These are phyloP conservation scores for Termitomyces sp. DNA, from an alignment of 768 basidiomycete species.

Conservation along the genomic window DNA sequence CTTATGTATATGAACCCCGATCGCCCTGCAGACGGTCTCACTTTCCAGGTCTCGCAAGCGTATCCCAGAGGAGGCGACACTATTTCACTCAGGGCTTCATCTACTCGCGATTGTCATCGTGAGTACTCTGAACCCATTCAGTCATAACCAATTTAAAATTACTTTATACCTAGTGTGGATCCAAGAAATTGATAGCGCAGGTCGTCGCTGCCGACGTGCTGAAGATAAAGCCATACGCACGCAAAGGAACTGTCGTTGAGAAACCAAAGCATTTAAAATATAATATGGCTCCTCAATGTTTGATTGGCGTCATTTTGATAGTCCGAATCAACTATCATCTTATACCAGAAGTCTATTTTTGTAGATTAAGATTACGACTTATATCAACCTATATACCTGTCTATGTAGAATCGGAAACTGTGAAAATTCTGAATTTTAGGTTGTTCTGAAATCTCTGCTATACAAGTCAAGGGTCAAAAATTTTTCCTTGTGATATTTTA, in stretches of 20 bases:
- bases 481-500: slow-evolving; percentile 27
- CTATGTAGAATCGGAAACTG: neutral
- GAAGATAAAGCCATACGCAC: slow-evolving; percentile 23
- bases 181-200: slow-evolving; percentile 29
- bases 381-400: neutral
- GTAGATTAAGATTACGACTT: neutral
- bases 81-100: slow-evolving; percentile 41
- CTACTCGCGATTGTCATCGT: slow-evolving; percentile 15
- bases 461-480: slow-evolving; percentile 2
- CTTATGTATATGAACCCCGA: neutral
- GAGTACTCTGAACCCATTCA: neutral
- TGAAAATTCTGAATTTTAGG: neutral
- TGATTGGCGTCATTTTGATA: neutral
- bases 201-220: slow-evolving; percentile 27
- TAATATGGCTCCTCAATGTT: neutral
- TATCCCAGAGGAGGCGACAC: slow-evolving; percentile 57
- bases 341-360: neutral
- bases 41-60: slow-evolving; percentile 60
- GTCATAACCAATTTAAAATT: neutral
- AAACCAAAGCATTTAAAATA: neutral
- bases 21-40: slow-evolving; percentile 49
- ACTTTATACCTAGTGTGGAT: slow-evolving; percentile 21
- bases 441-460: neutral
- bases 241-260: slow-evolving; percentile 7
- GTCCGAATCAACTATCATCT: neutral